Evolutionary conservation across 805 yeast species (phyloP).

Genomic region (Yamadazyma endophytica): DNA sequence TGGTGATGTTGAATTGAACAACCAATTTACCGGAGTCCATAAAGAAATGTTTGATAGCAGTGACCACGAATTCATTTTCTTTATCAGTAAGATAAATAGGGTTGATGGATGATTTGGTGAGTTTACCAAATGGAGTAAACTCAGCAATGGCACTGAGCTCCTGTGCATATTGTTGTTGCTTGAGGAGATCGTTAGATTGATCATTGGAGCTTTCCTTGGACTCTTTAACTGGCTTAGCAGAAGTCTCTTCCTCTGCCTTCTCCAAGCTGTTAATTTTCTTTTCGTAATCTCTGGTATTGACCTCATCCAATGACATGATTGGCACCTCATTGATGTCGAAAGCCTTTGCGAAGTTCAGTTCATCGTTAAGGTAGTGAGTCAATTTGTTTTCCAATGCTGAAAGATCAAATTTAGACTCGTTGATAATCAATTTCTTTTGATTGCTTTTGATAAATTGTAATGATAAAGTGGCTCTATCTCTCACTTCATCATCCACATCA

Average conservation of each 20-base stretch:
- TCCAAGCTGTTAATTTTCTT: slow-evolving; percentile 43
- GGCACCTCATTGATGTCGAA: slow-evolving; percentile 75
- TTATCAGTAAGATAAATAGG: slow-evolving; percentile 74
- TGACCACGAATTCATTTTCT: slow-evolving; percentile 90
- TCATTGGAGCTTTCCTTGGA: slow-evolving; percentile 10
- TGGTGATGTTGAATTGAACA: slow-evolving; percentile 77
- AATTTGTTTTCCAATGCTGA: slow-evolving; percentile 75
- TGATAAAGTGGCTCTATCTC: slow-evolving; percentile 93
- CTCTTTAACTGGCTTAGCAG: slow-evolving; percentile 6
- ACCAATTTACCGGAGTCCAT: slow-evolving; percentile 53
- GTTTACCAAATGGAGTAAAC: slow-evolving; percentile 65
- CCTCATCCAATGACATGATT: slow-evolving; percentile 61
- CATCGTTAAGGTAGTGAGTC: slow-evolving; percentile 62
- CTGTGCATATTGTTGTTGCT: slow-evolving; percentile 64
- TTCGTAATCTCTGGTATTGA: slow-evolving; percentile 58
- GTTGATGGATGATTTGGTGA: slow-evolving; percentile 64
- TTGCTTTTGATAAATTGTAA: slow-evolving; percentile 53
- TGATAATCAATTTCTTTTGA: slow-evolving; percentile 50
- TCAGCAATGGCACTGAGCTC: slow-evolving; percentile 71
- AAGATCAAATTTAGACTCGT: slow-evolving; percentile 67
- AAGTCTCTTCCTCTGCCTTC: slow-evolving; percentile 13
- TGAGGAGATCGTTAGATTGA: slow-evolving; percentile 27
- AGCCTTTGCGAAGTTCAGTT: slow-evolving; percentile 45
- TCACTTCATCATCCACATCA: slow-evolving; percentile 93
- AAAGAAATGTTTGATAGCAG: slow-evolving; percentile 79